A percentile compares a stretch with the other conserved stretches of the same genome.
These are phyloP conservation scores for Dothideomycetes sp. DNA, from an alignment of 2,329 filamentous ascomycete genomes.

Conservation along the genomic window DNA sequence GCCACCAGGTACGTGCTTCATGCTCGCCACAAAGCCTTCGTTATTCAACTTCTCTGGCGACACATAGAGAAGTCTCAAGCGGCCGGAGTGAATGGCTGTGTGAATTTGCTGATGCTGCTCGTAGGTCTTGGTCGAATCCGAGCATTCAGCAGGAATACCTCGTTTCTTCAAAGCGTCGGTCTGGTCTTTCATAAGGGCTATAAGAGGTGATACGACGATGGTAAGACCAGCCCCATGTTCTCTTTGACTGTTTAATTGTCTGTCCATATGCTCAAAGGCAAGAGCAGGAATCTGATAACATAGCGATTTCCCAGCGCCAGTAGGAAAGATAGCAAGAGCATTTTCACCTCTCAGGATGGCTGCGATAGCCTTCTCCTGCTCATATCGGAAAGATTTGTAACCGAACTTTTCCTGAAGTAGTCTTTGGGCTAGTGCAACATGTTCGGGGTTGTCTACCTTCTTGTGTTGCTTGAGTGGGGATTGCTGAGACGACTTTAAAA, in stretches of 20 bases:
- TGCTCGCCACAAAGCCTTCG: constrained; percentile 48
- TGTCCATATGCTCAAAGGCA: constrained; percentile 34
- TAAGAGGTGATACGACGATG: constrained; percentile 48
- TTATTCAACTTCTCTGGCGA: constrained; percentile 54
- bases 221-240: constrained; percentile 40
- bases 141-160: constrained; percentile 44
- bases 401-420: constrained; percentile 35
- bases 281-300: constrained; percentile 38
- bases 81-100: constrained; percentile 39
- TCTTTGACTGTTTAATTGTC: constrained; percentile 26
- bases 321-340: constrained; percentile 36
- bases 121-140: constrained; percentile 47
- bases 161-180: constrained; percentile 44
- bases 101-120: constrained; percentile 33
- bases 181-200: constrained; percentile 54
- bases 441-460: not conserved
- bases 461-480: not conserved
- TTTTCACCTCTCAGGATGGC: constrained; percentile 36
- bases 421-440: constrained; percentile 21
- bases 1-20: constrained; percentile 46
- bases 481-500: constrained; percentile 10
- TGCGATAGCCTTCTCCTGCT: constrained; percentile 38
- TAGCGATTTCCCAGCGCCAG: constrained; percentile 35
- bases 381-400: constrained; percentile 34
- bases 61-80: constrained; percentile 48